These are phyloP conservation scores for Pterulicium gracile DNA, from an alignment of 1,284 basidiomycete species.

Conservation along the genomic window DNA sequence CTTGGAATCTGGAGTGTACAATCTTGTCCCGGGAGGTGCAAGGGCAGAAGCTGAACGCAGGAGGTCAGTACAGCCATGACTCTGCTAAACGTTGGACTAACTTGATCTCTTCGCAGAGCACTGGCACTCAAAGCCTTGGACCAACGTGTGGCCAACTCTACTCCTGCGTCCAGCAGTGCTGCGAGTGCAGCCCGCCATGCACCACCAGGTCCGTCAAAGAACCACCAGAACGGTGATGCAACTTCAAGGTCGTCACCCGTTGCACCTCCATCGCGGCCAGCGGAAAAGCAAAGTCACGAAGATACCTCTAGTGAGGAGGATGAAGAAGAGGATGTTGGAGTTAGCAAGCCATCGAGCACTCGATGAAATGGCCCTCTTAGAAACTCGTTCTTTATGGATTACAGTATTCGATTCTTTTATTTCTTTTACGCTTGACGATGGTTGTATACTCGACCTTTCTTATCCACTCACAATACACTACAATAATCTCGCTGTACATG, in stretches of 20 bases:
- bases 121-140: constrained; percentile 3
- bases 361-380: neutral
- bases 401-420: constrained; percentile 15
- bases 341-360: neutral
- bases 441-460: constrained; percentile 1
- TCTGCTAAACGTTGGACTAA: constrained; percentile 17
- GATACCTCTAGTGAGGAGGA: neutral
- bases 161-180: neutral
- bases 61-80: constrained; percentile 29
- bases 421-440: constrained; percentile 6
- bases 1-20: constrained; percentile 1
- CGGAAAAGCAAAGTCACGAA: neutral
- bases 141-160: constrained; percentile 2
- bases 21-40: constrained; percentile 20
- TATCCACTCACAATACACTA: neutral
- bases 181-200: neutral
- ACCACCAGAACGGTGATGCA: neutral
- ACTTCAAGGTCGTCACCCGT: neutral
- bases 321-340: neutral
- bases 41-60: constrained; percentile 2
- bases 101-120: constrained; percentile 1
- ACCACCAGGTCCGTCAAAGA: neutral
- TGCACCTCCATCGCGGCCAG: neutral
- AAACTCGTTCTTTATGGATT: neutral
- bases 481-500: too few relatives aligned